Percentiles rank a stretch among this genome's conserved stretches.
These are phyloP conservation scores for Boletus sensibilis DNA, from an alignment of 768 basidiomycete genomes.

Conservation along the genomic window DNA sequence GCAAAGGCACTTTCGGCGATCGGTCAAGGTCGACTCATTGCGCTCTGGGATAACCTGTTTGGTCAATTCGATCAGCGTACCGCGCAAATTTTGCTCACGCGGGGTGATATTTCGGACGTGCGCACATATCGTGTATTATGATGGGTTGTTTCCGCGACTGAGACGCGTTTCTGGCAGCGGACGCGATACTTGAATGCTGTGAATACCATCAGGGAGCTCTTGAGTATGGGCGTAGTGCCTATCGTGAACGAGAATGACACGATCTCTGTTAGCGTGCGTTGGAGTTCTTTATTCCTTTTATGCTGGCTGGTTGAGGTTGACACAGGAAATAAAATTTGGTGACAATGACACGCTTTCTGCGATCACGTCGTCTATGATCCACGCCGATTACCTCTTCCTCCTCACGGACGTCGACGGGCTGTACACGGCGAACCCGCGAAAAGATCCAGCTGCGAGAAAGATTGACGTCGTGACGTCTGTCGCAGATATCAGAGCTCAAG, in stretches of 20 bases:
- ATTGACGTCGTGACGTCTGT: conserved; percentile 86
- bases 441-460: conserved; percentile 76
- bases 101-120: conserved; percentile 97
- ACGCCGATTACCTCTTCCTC: conserved; percentile 95
- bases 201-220: conserved; percentile 88
- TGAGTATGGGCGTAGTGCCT: conserved; percentile 93
- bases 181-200: conserved; percentile 96
- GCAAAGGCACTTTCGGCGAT: conserved; percentile 90
- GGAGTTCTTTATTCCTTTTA: neutral
- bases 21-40: conserved; percentile 94
- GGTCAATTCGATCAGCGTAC: conserved; percentile 92
- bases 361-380: conserved; percentile 95
- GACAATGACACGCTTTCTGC: conserved; percentile 99
- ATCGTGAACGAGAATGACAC: conserved; percentile 99
- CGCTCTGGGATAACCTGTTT: conserved; percentile 96
- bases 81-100: conserved; percentile 89
- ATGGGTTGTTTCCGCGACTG: neutral
- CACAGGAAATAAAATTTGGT: conserved; percentile 98
- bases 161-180: conserved; percentile 49
- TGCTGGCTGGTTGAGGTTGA: conserved; percentile 2
- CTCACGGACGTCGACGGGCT: conserved; percentile 95
- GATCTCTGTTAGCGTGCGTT: conserved; percentile 89
- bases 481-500: conserved; percentile 74
- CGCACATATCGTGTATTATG: conserved; percentile 15
- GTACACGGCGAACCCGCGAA: conserved; percentile 93